Percentiles rank a stretch among this genome's conserved stretches.
These are phyloP conservation scores for Staphylotrichum tortipilum DNA, from an alignment of 495 filamentous ascomycete species.

Conservation along the genomic window DNA sequence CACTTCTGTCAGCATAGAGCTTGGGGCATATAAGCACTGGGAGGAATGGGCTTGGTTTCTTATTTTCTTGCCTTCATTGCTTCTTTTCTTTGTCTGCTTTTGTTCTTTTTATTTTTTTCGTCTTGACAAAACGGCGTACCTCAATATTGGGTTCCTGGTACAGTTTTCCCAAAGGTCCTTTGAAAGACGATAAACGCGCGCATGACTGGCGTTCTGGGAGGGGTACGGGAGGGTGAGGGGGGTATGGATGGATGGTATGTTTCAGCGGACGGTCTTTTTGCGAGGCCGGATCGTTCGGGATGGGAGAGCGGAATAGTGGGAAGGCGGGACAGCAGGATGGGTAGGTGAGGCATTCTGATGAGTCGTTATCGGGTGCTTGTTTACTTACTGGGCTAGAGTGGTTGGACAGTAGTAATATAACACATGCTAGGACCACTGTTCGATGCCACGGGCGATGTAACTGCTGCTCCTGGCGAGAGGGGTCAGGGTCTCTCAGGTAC, in stretches of 20 bases:
- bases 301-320: neutral
- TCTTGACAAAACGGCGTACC: slow-evolving; percentile 7
- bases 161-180: slow-evolving; percentile 8
- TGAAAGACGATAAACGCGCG: slow-evolving; percentile 8
- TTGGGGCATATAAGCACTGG: neutral
- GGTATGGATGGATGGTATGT: neutral
- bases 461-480: too few species aligned
- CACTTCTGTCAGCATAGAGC: slow-evolving; percentile 13
- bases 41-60: slow-evolving; percentile 5
- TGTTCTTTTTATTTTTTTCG: slow-evolving; percentile 1
- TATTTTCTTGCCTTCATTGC: slow-evolving; percentile 1
- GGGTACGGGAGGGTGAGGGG: neutral
- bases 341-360: neutral
- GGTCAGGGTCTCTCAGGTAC: too few species aligned
- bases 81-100: too few species aligned
- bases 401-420: too few species aligned
- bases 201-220: slow-evolving; percentile 17
- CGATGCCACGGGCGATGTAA: too few species aligned
- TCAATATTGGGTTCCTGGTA: slow-evolving; percentile 11
- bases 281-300: slow-evolving; percentile 3
- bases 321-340: neutral
- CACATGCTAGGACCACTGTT: too few species aligned
- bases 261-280: neutral
- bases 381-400: too few species aligned
- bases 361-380: neutral